Percentiles rank a stretch among this genome's conserved stretches.
Evolutionary conservation across 2,329 filamentous ascomycete genomes (phyloP).

Genomic region (Cadophora gregata): DNA sequence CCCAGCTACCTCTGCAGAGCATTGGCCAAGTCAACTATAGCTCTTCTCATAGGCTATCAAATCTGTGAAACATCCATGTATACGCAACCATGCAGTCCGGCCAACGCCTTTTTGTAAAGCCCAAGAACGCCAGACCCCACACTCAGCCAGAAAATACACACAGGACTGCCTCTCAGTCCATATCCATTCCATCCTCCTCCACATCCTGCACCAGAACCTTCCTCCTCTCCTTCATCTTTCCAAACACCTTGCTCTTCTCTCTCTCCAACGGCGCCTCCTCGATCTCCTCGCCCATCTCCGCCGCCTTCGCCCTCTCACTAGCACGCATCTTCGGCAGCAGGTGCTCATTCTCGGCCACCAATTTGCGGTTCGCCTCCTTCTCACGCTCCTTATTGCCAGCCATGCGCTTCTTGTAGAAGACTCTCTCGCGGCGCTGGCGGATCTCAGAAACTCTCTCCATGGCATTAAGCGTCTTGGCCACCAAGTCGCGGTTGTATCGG

Average conservation of each 20-base stretch:
- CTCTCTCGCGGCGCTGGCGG: conserved; percentile 79
- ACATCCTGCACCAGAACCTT: conserved; percentile 47
- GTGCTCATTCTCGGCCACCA: conserved; percentile 92
- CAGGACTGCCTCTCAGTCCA: conserved; percentile 46
- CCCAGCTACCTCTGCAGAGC: not conserved
- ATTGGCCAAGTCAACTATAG: not conserved
- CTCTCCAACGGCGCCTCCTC: conserved; percentile 59
- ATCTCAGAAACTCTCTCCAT: conserved; percentile 94
- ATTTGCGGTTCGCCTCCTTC: conserved; percentile 79
- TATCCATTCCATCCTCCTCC: conserved; percentile 56
- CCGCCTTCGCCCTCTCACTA: conserved; percentile 56
- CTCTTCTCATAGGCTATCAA: not conserved
- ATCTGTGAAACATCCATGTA: not conserved
- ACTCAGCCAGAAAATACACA: conserved; percentile 19
- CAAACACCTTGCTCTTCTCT: conserved; percentile 46
- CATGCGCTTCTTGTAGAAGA: conserved; percentile 95
- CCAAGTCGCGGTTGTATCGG: conserved; percentile 93
- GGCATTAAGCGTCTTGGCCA: conserved; percentile 84
- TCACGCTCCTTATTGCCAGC: conserved; percentile 85
- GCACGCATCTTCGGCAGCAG: conserved; percentile 77
- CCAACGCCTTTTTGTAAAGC: conserved; percentile 22
- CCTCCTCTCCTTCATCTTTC: conserved; percentile 50
- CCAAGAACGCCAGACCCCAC: conserved; percentile 30
- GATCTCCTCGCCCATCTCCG: conserved; percentile 33
- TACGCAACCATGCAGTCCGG: conserved; percentile 19